Evolutionary conservation across 805 yeast species (phyloP), one percentile per base, ranked within the genome.

Genomic region (Peterozyma xylosa): DNA sequence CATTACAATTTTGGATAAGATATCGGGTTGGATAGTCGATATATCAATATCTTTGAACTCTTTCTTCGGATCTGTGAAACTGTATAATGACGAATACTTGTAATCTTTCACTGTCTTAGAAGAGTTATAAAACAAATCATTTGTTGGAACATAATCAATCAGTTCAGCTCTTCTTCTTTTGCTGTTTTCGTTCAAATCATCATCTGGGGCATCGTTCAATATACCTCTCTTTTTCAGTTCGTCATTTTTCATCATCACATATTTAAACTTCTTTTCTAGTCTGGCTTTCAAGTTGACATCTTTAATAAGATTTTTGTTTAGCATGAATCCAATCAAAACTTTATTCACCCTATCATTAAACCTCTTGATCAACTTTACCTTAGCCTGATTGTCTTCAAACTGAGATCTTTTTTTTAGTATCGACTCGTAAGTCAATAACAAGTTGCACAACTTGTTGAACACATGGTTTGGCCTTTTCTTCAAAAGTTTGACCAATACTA

Each of bases 21-120:
- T 68, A 41, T 78, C 77, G 17, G 73, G 74, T 5, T 93, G 83
- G 7, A 93, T 65, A 9, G 76, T 65, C 2, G 86, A 70, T 44
- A 87, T 75, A 58, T 91, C 91, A 56, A 87, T 83, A n/a, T 52
- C 41, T 34, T 72, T 71, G 30, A 78, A 72, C 41, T 81, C 80
- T 54, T 82, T 79, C 35, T 67, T 62, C 30, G 78, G 66, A 35
- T 76, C 79, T 11, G 84, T 80, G 46, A 91, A 70, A 27, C 82
- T 76, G 58, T 77, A 93, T 36, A 90, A 64, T 13, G 80, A 67
- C 42, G 82, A 74, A 58, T 82, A 86, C n/a, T 71, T 61, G 43
- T 63, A 61, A 45, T 64, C 65, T 32, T 64, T 59, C 1, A 76
- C 66, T 6, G 46, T 59, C 45, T 38, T 66, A 49, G 48, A 55